Evolutionary conservation across 2,329 filamentous ascomycete genomes (phyloP).

Genomic region (Falciphora oryzae): DNA sequence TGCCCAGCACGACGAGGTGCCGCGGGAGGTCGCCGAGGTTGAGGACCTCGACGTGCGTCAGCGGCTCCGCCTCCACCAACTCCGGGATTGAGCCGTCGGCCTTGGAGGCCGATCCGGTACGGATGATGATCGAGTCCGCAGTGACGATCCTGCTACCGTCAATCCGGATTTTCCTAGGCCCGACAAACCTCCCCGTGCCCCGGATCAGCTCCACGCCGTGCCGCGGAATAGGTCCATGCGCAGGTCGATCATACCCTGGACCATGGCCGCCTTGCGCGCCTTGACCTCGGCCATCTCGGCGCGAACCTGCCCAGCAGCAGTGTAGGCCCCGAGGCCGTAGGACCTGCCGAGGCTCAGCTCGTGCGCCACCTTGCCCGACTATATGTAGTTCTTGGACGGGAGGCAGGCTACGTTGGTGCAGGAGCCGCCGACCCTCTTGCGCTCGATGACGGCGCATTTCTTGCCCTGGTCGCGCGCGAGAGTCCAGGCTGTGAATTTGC

Average conservation of each 20-base stretch:
- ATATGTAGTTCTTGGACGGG: conserved; percentile 9
- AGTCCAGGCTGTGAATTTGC: conserved; percentile 9
- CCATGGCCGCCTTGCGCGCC: conserved; percentile 9
- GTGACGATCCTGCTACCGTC: conserved; percentile 7
- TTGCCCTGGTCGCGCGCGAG: conserved; percentile 10
- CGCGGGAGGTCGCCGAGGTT: conserved; percentile 3
- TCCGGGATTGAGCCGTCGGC: neutral
- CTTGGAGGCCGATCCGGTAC: conserved; percentile 5
- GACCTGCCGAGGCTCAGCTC: neutral
- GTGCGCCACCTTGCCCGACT: conserved; percentile 9
- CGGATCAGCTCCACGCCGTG: conserved; percentile 9
- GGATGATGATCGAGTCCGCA: conserved; percentile 8
- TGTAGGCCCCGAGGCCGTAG: conserved; percentile 7
- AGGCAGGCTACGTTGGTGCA: conserved; percentile 11
- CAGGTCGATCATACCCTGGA: conserved; percentile 4
- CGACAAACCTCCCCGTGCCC: conserved; percentile 5
- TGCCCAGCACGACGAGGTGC: conserved; percentile 46
- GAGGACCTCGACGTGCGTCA: conserved; percentile 1
- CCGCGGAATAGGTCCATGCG: conserved; percentile 1
- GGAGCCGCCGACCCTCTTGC: conserved; percentile 11
- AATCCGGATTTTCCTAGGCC: conserved; percentile 7
- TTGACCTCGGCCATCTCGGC: conserved; percentile 4
- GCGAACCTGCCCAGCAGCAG: neutral
- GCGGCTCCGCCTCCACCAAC: conserved; percentile 1
- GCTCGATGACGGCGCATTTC: conserved; percentile 11